Percentiles rank a stretch among this genome's conserved stretches.
Evolutionary conservation across 2,329 filamentous ascomycete species (phyloP).

Genomic region (Nothophoma quercina): DNA sequence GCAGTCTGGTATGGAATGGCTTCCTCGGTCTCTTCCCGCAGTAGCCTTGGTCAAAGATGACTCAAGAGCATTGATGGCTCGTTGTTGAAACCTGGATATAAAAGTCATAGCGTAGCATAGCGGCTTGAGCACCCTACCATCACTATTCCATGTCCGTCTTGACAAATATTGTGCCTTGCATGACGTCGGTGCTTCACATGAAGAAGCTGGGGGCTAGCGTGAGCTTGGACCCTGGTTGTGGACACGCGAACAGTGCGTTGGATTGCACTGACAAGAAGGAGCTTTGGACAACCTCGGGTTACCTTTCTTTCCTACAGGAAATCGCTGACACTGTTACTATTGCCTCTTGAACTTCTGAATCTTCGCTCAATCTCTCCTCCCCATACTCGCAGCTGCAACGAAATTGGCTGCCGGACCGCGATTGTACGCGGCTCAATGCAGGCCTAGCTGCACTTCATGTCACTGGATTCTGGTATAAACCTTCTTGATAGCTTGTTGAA

Average conservation of each 20-base stretch:
- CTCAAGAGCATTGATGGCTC: not conserved
- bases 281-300: slow-evolving; percentile 20
- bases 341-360: too few species aligned
- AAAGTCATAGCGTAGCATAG: slow-evolving; percentile 20
- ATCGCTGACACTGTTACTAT: slow-evolving; percentile 6
- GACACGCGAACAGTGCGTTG: slow-evolving; percentile 6
- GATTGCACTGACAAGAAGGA: slow-evolving; percentile 15
- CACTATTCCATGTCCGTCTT: not conserved
- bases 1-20: slow-evolving; percentile 68
- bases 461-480: slow-evolving; percentile 53
- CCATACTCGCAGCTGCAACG: slow-evolving; percentile 20
- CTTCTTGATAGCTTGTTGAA: too few species aligned
- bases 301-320: slow-evolving; percentile 15
- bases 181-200: slow-evolving; percentile 17
- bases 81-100: not conserved
- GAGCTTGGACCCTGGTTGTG: slow-evolving; percentile 20
- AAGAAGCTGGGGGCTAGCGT: slow-evolving; percentile 14
- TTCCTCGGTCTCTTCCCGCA: slow-evolving; percentile 60
- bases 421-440: slow-evolving; percentile 46
- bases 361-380: too few species aligned
- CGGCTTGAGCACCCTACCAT: not conserved
- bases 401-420: slow-evolving; percentile 35
- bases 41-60: slow-evolving; percentile 12
- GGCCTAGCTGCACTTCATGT: slow-evolving; percentile 46
- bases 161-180: slow-evolving; percentile 2